phyloP scores from a whole-genome alignment of 1,139 yeast genomes.

The Geotrichum fermentans region DNA sequence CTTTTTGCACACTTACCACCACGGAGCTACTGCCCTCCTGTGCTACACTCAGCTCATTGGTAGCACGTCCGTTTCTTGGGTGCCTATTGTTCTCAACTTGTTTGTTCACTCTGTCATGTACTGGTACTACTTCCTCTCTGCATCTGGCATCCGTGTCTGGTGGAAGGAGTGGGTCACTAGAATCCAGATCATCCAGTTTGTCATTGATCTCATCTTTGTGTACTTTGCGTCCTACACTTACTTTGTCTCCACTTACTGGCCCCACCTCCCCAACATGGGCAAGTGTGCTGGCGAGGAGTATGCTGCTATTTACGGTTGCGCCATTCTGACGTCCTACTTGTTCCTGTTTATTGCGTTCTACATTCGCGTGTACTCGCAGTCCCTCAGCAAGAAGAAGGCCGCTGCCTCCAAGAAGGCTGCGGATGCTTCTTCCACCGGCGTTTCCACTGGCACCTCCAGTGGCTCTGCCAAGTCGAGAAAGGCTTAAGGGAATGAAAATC shows the following conservation, averaged over 20 bases:
- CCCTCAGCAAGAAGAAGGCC: constrained; percentile 11
- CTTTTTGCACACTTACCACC: constrained; percentile 93
- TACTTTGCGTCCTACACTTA: constrained; percentile 81
- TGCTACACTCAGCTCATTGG: constrained; percentile 95
- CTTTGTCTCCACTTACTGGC: constrained; percentile 40
- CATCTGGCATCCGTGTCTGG: constrained; percentile 95
- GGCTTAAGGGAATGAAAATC: constrained; percentile 13
- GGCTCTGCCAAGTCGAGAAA: constrained; percentile 21
- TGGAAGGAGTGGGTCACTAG: constrained; percentile 99
- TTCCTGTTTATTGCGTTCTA: constrained; percentile 90
- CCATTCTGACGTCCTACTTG: constrained; percentile 83
- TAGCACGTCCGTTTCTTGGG: constrained; percentile 88
- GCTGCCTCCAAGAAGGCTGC: constrained; percentile 28
- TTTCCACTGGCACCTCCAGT: constrained; percentile 20
- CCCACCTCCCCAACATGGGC: constrained; percentile 71
- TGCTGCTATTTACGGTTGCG: constrained; percentile 89
- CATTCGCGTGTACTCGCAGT: constrained; percentile 71
- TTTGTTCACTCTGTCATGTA: constrained; percentile 96
- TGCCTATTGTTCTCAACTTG: constrained; percentile 81
- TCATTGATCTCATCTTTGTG: constrained; percentile 82
- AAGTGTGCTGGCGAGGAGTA: constrained; percentile 88
- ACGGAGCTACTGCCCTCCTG: constrained; percentile 94
- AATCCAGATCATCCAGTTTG: constrained; percentile 89
- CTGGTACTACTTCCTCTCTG: constrained; percentile 92
- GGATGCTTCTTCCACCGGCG: constrained; percentile 18